phyloP scores from a whole-genome alignment of 192 early-diverging fungal genomes.

The Mortierella antarctica region DNA sequence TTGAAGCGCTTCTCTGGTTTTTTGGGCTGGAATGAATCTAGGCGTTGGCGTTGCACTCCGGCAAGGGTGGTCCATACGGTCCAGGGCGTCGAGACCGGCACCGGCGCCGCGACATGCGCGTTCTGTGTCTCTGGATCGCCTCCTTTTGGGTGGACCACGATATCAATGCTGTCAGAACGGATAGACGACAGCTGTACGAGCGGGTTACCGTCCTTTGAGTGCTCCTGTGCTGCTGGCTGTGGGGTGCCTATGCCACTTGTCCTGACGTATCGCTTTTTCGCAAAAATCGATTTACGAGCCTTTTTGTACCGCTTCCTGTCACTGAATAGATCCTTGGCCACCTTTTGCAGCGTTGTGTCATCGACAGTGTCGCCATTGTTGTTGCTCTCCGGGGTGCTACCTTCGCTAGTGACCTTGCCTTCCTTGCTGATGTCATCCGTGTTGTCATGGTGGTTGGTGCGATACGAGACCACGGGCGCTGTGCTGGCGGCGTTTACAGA shows the following conservation, averaged over 20 bases:
- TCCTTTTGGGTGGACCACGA: too few species aligned
- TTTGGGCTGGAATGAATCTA: slow-evolving; percentile 53
- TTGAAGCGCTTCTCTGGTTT: slow-evolving; percentile 32
- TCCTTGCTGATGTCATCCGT: too few species aligned
- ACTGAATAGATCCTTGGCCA: slow-evolving; percentile 17
- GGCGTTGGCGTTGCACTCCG: slow-evolving; percentile 10
- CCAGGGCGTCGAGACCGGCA: neutral
- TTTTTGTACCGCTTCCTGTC: slow-evolving; percentile 39
- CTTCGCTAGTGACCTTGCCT: too few species aligned
- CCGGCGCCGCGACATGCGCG: too few species aligned
- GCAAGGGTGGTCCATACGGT: slow-evolving; percentile 46
- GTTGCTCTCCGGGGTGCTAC: too few species aligned
- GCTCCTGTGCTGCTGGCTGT: slow-evolving; percentile 7
- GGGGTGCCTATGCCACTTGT: neutral
- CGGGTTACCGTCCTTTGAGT: neutral
- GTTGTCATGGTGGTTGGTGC: too few species aligned
- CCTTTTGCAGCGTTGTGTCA: slow-evolving; percentile 11
- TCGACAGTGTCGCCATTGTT: neutral
- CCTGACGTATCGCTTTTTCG: slow-evolving; percentile 6
- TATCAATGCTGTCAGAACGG: too few species aligned
- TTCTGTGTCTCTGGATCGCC: too few species aligned
- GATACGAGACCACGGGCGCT: neutral
- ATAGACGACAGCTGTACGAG: too few species aligned
- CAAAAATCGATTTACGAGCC: slow-evolving; percentile 31
- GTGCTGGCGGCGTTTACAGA: neutral